These are phyloP conservation scores for Casuarina equisetifolia DNA, from an alignment of 306 rosid genomes.

Conservation along the genomic window DNA sequence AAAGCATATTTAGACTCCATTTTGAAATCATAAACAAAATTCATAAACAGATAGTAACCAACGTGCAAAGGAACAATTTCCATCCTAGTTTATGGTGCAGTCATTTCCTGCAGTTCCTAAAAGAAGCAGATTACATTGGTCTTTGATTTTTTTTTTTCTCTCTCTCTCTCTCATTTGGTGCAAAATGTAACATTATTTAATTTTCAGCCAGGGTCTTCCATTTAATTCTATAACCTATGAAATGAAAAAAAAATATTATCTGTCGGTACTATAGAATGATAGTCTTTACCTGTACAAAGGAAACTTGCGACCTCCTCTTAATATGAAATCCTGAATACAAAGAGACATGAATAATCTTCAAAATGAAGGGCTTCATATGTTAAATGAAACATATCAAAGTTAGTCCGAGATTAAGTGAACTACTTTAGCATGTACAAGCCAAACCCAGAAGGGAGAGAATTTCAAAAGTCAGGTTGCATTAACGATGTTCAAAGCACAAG, in stretches of 20 bases:
- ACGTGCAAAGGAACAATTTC: background rate
- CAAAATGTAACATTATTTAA: background rate
- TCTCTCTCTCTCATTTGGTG: too few relatives aligned
- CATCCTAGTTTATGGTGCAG: background rate
- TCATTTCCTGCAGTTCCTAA: background rate
- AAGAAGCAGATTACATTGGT: background rate
- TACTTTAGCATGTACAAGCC: background rate
- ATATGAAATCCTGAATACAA: conserved; percentile 79
- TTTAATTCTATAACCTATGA: background rate
- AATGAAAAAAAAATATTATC: background rate
- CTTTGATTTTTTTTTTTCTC: background rate
- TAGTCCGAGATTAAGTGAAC: conserved; percentile 3
- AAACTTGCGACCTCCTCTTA: conserved; percentile 74
- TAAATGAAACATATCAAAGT: background rate
- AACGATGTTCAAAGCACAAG: too few relatives aligned
- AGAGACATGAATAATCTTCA: conserved; percentile 18
- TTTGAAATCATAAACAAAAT: background rate
- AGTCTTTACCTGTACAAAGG: conserved; percentile 77
- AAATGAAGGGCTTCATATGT: background rate
- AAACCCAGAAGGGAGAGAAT: background rate
- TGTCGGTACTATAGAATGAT: conserved; percentile 8
- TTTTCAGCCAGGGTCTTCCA: too few relatives aligned
- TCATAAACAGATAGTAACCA: background rate
- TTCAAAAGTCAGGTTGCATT: too few relatives aligned
- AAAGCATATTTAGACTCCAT: conserved; percentile 4